phyloP scores from a whole-genome alignment of 495 filamentous ascomycete genomes.

The Astrocystis sublimbata region DNA sequence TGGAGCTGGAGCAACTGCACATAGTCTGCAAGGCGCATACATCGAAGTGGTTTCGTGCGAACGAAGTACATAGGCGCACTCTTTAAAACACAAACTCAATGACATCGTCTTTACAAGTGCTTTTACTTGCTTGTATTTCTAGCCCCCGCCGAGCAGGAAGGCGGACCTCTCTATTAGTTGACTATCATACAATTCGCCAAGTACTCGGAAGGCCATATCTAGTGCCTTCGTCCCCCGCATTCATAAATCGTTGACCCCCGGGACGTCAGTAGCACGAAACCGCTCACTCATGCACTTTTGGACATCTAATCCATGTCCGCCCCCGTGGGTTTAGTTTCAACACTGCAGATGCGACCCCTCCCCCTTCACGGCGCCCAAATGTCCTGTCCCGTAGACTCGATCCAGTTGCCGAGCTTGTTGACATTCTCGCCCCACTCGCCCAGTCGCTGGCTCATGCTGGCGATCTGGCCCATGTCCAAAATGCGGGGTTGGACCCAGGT shows the following conservation, averaged over 20 bases:
- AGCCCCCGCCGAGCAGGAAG: not conserved
- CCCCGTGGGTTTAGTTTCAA: not conserved
- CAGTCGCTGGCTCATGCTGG: slow-evolving; percentile 83
- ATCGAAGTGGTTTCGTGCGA: no score
- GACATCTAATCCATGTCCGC: not conserved
- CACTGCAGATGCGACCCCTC: not conserved
- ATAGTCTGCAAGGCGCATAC: no score
- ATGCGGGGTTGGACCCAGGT: slow-evolving; percentile 99
- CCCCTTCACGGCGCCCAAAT: slow-evolving; percentile 74
- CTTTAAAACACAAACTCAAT: no score
- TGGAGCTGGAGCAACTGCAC: no score
- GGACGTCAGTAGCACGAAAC: not conserved
- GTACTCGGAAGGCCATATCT: not conserved
- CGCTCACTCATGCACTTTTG: not conserved
- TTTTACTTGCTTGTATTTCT: slow-evolving; percentile 15
- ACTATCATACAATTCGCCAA: slow-evolving; percentile 19
- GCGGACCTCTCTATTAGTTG: slow-evolving; percentile 14
- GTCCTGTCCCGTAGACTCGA: slow-evolving; percentile 84
- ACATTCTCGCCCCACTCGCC: slow-evolving; percentile 95
- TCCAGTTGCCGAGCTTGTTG: slow-evolving; percentile 92
- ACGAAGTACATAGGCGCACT: no score
- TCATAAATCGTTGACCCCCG: not conserved
- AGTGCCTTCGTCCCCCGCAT: not conserved
- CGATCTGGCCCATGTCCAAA: slow-evolving; percentile 92
- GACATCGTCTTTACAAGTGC: not conserved